Base-by-base conservation (phyloP, 305 asterid genomes). In the Plantago lanceolata region DNA sequence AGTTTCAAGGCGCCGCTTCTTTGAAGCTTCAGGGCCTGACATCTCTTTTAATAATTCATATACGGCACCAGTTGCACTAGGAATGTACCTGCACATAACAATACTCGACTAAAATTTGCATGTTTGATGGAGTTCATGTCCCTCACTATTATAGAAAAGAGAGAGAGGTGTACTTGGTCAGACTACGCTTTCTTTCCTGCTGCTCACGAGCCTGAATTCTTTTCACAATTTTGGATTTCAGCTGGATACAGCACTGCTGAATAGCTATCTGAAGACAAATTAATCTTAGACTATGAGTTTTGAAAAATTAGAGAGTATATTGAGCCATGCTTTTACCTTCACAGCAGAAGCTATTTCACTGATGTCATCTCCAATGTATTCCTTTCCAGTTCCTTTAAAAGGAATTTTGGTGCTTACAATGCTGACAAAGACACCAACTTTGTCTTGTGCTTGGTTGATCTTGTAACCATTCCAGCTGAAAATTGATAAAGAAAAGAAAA, bases 351-450 rank as follows among this genome's bases (percentile, higher is more conserved):
- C 93, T 69, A 90, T 90, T 79, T 90, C 97, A 44, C 89, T 90
- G 77, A 90, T 90, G 74, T 90, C 96, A 75, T 90, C 97, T 66
- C 97, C 97, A 61, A 90, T 90, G 71, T 90, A 90, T 77, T 90
- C 97, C 78, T 90, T 90, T 67, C 96, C 97, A 12, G 96, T 90
- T 68, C 97, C 96, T 78, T 90, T 90, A 57, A 90, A 90, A 68
- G 97, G 96, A 49, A 90, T 87, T 78, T 90, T 90, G 73, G 97
- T 90, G 84, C 97, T 90, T 57, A 90, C 97, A 54, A 90, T 90
- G 82, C 97, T 90, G 71, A 90, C 93, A 63, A 87, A 90, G 60
- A 90, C 90, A 57, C 97, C 97, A 50, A 87, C 85, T 79, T 77
- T 90, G 75, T 90, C 97, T 79, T 90, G 96, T 53, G 84, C 76